These are phyloP conservation scores for Sporothrix globosa DNA, from an alignment of 2,329 filamentous ascomycete species.

Conservation along the genomic window DNA sequence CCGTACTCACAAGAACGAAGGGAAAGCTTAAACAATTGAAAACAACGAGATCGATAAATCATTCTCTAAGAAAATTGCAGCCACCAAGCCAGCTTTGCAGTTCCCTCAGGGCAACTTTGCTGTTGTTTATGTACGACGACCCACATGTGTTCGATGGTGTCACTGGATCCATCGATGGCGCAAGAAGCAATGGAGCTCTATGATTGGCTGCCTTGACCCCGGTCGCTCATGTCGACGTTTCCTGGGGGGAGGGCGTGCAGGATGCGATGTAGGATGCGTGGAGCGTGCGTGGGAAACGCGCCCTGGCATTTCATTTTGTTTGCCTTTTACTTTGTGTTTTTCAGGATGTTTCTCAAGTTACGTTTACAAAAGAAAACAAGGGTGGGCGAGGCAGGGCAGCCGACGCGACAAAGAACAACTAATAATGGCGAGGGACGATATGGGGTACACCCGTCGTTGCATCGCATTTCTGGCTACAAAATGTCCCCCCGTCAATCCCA, in stretches of 20 bases:
- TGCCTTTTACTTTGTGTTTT: background rate
- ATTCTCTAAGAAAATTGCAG: background rate
- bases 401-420: too few relatives aligned
- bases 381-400: background rate
- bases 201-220: constrained; percentile 35
- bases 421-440: background rate
- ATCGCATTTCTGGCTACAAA: background rate
- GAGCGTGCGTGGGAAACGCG: background rate
- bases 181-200: constrained; percentile 19
- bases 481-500: background rate
- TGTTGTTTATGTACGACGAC: background rate
- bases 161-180: constrained; percentile 36
- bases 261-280: background rate
- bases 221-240: background rate
- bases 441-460: background rate
- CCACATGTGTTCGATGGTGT: constrained; percentile 35
- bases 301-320: background rate
- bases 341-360: background rate
- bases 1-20: background rate
- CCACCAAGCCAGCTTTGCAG: too few relatives aligned
- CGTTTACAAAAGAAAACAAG: constrained; percentile 20
- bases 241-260: constrained; percentile 9
- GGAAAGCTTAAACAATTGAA: too few relatives aligned
- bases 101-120: too few relatives aligned
- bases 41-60: background rate